Conservation (phyloP, 2,329 filamentous ascomycete species). For the Monosporascus cannonballus region DNA sequence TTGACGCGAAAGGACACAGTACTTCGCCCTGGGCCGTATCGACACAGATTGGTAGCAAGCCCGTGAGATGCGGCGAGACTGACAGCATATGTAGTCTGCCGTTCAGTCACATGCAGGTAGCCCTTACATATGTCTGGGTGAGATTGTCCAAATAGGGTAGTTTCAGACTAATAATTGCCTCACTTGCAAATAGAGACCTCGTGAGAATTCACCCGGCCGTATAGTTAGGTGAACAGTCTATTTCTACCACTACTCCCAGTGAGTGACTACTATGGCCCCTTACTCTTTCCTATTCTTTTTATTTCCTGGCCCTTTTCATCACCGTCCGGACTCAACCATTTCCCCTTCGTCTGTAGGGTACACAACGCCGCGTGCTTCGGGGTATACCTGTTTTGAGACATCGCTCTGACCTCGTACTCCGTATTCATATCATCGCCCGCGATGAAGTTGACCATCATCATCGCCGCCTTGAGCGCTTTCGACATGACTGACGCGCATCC, state of each 20-base stretch:
- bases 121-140: not conserved
- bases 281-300: not conserved
- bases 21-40: no score
- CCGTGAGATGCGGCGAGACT: not conserved
- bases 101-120: not conserved
- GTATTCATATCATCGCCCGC: not conserved
- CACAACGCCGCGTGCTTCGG: not conserved
- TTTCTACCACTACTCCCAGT: not conserved
- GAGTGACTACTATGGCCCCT: not conserved
- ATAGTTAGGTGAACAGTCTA: not conserved
- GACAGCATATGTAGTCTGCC: not conserved
- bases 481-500: conserved; percentile 1
- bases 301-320: not conserved
- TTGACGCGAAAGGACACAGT: not conserved
- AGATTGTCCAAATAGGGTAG: not conserved
- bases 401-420: not conserved
- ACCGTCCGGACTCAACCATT: no score
- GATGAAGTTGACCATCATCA: conserved; percentile 6
- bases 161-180: not conserved
- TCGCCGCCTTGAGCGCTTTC: conserved; percentile 1
- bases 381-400: not conserved
- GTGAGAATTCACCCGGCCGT: not conserved
- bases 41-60: no score
- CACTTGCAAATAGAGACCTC: not conserved
- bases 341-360: not conserved